Evolutionary conservation across 371 early-diverging fungal genomes (phyloP).

Genomic region (Lichtheimia corymbifera): DNA sequence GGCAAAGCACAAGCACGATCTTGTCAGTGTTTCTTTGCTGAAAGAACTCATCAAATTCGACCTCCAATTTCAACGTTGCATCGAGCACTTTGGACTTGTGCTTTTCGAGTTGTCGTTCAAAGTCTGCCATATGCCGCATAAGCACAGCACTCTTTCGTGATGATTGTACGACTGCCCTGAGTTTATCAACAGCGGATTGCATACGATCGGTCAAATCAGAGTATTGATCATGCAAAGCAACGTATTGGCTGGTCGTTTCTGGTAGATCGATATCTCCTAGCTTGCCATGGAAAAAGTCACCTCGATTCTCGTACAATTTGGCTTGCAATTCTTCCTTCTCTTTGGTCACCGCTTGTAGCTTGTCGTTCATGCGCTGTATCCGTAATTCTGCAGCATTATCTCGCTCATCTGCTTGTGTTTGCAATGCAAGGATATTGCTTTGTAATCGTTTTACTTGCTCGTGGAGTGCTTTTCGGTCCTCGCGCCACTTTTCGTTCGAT

Average conservation of each 20-base stretch:
- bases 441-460: not conserved
- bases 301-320: too few relatives aligned
- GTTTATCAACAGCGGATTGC: not conserved
- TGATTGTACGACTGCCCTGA: not conserved
- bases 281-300: too few relatives aligned
- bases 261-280: not conserved
- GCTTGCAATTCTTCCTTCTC: conserved; percentile 13
- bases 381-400: conserved; percentile 19
- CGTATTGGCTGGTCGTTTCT: not conserved
- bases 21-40: not conserved
- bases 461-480: conserved; percentile 9
- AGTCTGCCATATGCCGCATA: conserved; percentile 3
- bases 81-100: conserved; percentile 2
- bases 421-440: conserved; percentile 13
- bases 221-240: not conserved
- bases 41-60: not conserved
- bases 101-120: conserved; percentile 3
- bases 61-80: not conserved
- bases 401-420: conserved; percentile 14
- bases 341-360: conserved; percentile 16
- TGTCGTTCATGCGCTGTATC: conserved; percentile 19
- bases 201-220: not conserved
- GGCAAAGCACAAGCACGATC: not conserved
- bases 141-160: not conserved
- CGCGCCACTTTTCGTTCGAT: conserved; percentile 18